Evolutionary conservation across 148 eudicot species (phyloP).

Genomic region (Euryodendron excelsum): DNA sequence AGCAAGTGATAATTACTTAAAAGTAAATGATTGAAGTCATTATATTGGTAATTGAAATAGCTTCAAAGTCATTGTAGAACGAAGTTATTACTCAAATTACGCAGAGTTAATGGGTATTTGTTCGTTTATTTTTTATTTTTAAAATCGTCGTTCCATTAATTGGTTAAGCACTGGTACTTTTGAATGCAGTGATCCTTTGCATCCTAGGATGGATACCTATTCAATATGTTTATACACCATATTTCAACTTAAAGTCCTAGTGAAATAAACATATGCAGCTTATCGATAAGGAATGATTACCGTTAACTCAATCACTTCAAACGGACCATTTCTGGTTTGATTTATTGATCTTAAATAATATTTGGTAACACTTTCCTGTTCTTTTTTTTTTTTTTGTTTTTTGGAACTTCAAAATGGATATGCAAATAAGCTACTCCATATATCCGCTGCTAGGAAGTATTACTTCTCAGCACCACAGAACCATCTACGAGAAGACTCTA

Average conservation of each 20-base stretch:
- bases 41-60: background rate
- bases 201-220: no score
- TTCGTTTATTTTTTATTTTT: background rate
- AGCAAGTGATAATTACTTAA: background rate
- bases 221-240: background rate
- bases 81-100: background rate
- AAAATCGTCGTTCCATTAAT: background rate
- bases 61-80: background rate
- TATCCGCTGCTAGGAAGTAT: no score
- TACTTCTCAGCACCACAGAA: no score
- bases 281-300: background rate
- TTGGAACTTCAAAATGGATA: no score
- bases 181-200: background rate
- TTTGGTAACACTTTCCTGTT: no score
- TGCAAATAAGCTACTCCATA: no score
- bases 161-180: background rate
- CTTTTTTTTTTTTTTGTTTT: no score
- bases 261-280: background rate
- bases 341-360: background rate
- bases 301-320: background rate
- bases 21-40: background rate
- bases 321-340: background rate
- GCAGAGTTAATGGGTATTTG: background rate
- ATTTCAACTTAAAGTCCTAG: background rate
- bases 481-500: no score